Percentiles rank a stretch among this genome's conserved stretches.
These are phyloP conservation scores for Dillenia turbinata DNA, from an alignment of 164 flowering plant genomes.

Conservation along the genomic window DNA sequence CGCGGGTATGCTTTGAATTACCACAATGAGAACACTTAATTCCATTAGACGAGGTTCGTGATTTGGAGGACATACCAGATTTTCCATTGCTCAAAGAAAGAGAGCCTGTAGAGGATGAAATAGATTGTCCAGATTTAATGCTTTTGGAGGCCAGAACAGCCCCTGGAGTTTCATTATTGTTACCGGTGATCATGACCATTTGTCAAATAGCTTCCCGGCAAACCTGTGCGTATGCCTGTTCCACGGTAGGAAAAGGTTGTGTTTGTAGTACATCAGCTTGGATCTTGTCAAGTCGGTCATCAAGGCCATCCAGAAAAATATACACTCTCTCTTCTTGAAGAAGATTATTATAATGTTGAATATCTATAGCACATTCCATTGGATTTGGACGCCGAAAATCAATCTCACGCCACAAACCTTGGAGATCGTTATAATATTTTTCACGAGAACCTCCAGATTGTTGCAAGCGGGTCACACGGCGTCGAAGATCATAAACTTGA, in stretches of 20 bases:
- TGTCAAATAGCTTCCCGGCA: slow-evolving; percentile 1
- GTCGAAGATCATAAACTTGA: slow-evolving; percentile 2
- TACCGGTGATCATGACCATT: background rate
- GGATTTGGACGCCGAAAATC: background rate
- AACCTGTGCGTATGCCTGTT: background rate
- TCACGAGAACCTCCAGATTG: slow-evolving; percentile 1
- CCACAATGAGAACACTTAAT: slow-evolving; percentile 10
- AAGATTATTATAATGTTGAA: no score
- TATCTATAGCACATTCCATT: background rate
- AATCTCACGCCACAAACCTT: slow-evolving; percentile 3
- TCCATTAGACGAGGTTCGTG: background rate
- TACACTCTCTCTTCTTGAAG: background rate
- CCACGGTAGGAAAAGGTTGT: background rate
- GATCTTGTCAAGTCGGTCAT: no score
- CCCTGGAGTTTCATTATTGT: background rate
- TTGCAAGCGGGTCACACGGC: background rate
- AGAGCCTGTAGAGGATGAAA: background rate
- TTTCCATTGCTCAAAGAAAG: slow-evolving; percentile 6
- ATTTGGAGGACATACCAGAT: slow-evolving; percentile 1
- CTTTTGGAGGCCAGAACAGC: background rate
- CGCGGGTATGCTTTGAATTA: slow-evolving; percentile 1
- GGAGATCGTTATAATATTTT: slow-evolving; percentile 3
- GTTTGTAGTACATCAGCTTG: no score
- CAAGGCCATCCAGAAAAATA: background rate
- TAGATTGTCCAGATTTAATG: background rate